phyloP scores from a whole-genome alignment of 352 stramenopile genomes.

The Phytophthora tentaculata region DNA sequence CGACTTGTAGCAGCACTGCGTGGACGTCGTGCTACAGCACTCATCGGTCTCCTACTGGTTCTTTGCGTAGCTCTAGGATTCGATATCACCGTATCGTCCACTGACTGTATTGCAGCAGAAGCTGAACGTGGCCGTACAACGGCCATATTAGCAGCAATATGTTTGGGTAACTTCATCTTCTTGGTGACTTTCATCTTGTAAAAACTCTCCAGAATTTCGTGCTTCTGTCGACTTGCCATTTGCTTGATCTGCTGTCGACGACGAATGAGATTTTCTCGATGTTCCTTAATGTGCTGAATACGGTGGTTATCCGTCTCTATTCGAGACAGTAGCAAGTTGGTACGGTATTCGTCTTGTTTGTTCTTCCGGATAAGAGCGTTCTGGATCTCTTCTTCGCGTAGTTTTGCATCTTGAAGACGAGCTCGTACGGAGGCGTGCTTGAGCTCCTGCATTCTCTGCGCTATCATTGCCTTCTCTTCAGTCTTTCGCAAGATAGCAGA shows the following conservation, averaged over 20 bases:
- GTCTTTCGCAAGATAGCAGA: slow-evolving; percentile 46
- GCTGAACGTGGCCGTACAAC: slow-evolving; percentile 48
- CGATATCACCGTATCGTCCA: slow-evolving; percentile 12
- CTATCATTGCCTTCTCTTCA: slow-evolving; percentile 59
- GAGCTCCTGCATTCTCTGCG: slow-evolving; percentile 58
- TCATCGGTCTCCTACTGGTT: slow-evolving; percentile 32
- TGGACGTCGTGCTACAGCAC: slow-evolving; percentile 38
- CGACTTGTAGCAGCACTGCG: slow-evolving; percentile 19
- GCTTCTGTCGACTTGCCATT: slow-evolving; percentile 59
- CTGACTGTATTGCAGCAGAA: slow-evolving; percentile 34
- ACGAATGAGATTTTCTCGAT: slow-evolving; percentile 61
- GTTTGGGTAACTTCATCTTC: slow-evolving; percentile 67
- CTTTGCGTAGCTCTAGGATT: slow-evolving; percentile 4
- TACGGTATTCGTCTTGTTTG: slow-evolving; percentile 70
- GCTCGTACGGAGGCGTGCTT: slow-evolving; percentile 57
- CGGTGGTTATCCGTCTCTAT: slow-evolving; percentile 74
- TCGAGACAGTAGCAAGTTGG: slow-evolving; percentile 57
- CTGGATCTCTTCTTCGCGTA: slow-evolving; percentile 85
- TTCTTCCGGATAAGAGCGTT: slow-evolving; percentile 58
- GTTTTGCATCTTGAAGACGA: slow-evolving; percentile 69
- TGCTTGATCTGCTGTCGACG: slow-evolving; percentile 76
- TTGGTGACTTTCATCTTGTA: slow-evolving; percentile 88
- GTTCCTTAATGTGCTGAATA: slow-evolving; percentile 55
- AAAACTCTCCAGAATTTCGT: slow-evolving; percentile 80
- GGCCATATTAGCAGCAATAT: slow-evolving; percentile 44